Conservation (phyloP, 1,139 yeast genomes). For the Diutina neorugosa region DNA sequence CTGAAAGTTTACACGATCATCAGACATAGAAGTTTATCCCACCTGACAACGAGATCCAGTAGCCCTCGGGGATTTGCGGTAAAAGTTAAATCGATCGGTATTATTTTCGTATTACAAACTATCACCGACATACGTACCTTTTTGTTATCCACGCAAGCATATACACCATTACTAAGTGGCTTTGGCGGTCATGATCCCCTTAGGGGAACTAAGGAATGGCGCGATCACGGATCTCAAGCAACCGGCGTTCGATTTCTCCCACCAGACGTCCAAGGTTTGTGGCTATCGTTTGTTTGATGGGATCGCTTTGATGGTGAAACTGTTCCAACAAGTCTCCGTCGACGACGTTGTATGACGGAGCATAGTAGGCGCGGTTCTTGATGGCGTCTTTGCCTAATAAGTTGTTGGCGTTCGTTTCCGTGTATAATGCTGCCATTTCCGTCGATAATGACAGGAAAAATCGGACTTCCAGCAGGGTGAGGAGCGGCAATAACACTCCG, state of each 20-base stretch:
- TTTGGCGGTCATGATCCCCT: too few relatives aligned
- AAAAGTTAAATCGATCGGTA: background rate
- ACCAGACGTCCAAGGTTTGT: conserved; percentile 42
- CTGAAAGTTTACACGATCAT: background rate
- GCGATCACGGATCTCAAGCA: conserved; percentile 46
- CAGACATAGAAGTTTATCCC: background rate
- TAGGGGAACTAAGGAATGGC: conserved; percentile 17
- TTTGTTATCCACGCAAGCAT: too few relatives aligned
- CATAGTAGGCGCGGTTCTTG: conserved; percentile 64
- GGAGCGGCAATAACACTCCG: conserved; percentile 61
- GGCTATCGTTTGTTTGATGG: conserved; percentile 36
- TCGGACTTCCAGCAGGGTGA: conserved; percentile 49
- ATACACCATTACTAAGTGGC: background rate
- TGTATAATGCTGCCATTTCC: conserved; percentile 26
- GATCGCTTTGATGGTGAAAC: conserved; percentile 26
- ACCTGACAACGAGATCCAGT: background rate
- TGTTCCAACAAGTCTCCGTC: conserved; percentile 83
- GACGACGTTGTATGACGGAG: conserved; percentile 61
- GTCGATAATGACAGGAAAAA: conserved; percentile 46
- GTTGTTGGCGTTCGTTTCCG: conserved; percentile 12
- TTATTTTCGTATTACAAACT: too few relatives aligned
- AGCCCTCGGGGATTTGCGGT: background rate
- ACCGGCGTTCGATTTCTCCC: conserved; percentile 46
- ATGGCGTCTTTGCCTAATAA: conserved; percentile 57
- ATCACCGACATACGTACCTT: too few relatives aligned